Evolutionary conservation across 768 basidiomycete genomes (phyloP).

Genomic region (Phanerochaete sordida): DNA sequence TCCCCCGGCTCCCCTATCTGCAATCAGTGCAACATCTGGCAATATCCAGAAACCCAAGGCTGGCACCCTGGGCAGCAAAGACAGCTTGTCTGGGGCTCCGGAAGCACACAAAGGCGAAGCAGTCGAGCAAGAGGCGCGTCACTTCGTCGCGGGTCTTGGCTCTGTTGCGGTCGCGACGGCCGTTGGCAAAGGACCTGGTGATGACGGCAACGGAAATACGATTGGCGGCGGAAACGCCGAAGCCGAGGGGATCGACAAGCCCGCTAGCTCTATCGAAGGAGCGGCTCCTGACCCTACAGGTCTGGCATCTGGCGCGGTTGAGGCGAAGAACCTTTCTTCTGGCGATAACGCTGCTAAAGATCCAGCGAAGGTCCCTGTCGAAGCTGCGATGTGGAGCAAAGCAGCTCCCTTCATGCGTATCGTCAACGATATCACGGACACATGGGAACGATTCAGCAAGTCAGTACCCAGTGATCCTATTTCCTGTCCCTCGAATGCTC

Average conservation of each 20-base stretch:
- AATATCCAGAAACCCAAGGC: slow-evolving; percentile 32
- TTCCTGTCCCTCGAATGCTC: neutral
- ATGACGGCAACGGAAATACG: slow-evolving; percentile 21
- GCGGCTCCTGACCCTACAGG: slow-evolving; percentile 28
- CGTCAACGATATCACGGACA: slow-evolving; percentile 32
- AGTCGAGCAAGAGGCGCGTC: slow-evolving; percentile 35
- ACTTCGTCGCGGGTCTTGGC: slow-evolving; percentile 30
- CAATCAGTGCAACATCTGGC: slow-evolving; percentile 28
- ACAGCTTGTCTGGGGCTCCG: slow-evolving; percentile 31
- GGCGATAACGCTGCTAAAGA: slow-evolving; percentile 28
- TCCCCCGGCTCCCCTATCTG: slow-evolving; percentile 32
- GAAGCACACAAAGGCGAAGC: slow-evolving; percentile 35
- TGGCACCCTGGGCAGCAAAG: slow-evolving; percentile 27
- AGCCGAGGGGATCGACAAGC: slow-evolving; percentile 21
- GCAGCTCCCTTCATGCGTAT: slow-evolving; percentile 32
- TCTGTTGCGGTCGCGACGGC: slow-evolving; percentile 30
- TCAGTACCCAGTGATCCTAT: slow-evolving; percentile 1
- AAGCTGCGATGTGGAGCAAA: slow-evolving; percentile 30
- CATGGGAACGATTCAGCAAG: slow-evolving; percentile 39
- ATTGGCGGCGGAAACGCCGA: slow-evolving; percentile 19
- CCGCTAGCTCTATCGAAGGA: slow-evolving; percentile 11
- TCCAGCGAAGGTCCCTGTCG: slow-evolving; percentile 26
- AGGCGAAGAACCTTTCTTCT: slow-evolving; percentile 26
- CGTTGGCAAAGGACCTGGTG: slow-evolving; percentile 22
- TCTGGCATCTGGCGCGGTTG: slow-evolving; percentile 21